phyloP scores from a whole-genome alignment of 257 asterid species.

The Solanum medicagineum region DNA sequence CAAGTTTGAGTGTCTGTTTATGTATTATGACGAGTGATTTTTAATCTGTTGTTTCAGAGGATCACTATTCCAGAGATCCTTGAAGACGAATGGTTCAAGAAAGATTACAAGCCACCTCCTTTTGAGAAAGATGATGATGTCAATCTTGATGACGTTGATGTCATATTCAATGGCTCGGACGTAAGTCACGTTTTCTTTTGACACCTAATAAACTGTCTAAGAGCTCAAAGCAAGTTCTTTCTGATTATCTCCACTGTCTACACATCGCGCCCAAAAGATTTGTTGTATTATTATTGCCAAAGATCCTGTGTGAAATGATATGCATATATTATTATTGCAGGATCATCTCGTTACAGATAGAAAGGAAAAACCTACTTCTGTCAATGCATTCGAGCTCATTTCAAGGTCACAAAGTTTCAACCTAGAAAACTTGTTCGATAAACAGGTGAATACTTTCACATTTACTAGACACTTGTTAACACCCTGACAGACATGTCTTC shows the following conservation, averaged over 20 bases:
- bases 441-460: conserved; percentile 33
- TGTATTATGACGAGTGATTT: neutral
- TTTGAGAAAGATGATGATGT: conserved; percentile 59
- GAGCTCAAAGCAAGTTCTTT: neutral
- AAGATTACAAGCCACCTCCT: conserved; percentile 50
- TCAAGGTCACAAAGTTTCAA: conserved; percentile 69
- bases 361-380: conserved; percentile 70
- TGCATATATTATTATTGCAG: conserved; percentile 17
- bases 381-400: conserved; percentile 78
- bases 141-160: conserved; percentile 64
- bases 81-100: conserved; percentile 68
- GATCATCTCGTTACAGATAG: conserved; percentile 59
- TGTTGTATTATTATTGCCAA: neutral
- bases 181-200: conserved; percentile 12
- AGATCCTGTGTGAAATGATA: neutral
- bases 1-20: neutral
- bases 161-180: conserved; percentile 55
- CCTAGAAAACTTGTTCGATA: conserved; percentile 62
- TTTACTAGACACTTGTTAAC: neutral
- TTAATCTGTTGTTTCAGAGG: conserved; percentile 32
- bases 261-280: neutral
- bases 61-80: conserved; percentile 54
- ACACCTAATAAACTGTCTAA: neutral
- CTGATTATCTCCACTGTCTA: neutral
- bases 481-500: neutral